phyloP scores from a whole-genome alignment of 1,284 basidiomycete species.

The Taiwanofungus camphoratus region DNA sequence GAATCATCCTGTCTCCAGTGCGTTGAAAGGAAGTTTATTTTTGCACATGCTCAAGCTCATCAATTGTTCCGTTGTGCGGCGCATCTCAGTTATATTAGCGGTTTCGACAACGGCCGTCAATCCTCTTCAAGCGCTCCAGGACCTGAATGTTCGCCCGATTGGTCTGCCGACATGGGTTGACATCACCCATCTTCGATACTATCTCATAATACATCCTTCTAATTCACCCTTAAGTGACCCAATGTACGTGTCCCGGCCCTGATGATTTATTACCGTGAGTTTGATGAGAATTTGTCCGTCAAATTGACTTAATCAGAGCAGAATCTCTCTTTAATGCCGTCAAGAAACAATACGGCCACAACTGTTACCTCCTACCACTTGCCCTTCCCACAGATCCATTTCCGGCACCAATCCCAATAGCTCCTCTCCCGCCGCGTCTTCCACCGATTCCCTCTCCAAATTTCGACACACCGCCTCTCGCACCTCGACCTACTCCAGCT shows the following conservation, averaged over 20 bases:
- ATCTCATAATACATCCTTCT: slow-evolving; percentile 67
- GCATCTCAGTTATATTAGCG: slow-evolving; percentile 60
- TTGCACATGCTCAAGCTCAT: slow-evolving; percentile 11
- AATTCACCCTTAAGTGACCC: slow-evolving; percentile 67
- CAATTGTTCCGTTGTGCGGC: neutral
- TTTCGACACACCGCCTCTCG: slow-evolving; percentile 20
- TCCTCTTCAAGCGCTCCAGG: slow-evolving; percentile 68
- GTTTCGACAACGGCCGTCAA: slow-evolving; percentile 74
- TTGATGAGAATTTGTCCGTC: neutral
- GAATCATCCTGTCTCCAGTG: slow-evolving; percentile 79
- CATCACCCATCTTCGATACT: slow-evolving; percentile 59
- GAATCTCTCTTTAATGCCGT: slow-evolving; percentile 73
- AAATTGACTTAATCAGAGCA: slow-evolving; percentile 44
- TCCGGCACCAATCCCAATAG: slow-evolving; percentile 60
- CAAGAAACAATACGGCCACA: slow-evolving; percentile 76
- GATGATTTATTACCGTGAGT: neutral
- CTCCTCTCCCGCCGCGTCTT: slow-evolving; percentile 57
- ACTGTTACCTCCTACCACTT: slow-evolving; percentile 64
- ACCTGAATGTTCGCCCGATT: slow-evolving; percentile 54
- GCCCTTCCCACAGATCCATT: slow-evolving; percentile 48
- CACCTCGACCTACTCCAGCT: slow-evolving; percentile 15
- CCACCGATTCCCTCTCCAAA: slow-evolving; percentile 40
- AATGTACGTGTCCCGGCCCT: slow-evolving; percentile 49
- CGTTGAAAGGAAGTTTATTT: slow-evolving; percentile 24
- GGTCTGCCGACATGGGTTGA: slow-evolving; percentile 79